A percentile compares a stretch with the other conserved stretches of the same genome.
Evolutionary conservation across 2,329 filamentous ascomycete species (phyloP).

Genomic region (Penicillium sp.): DNA sequence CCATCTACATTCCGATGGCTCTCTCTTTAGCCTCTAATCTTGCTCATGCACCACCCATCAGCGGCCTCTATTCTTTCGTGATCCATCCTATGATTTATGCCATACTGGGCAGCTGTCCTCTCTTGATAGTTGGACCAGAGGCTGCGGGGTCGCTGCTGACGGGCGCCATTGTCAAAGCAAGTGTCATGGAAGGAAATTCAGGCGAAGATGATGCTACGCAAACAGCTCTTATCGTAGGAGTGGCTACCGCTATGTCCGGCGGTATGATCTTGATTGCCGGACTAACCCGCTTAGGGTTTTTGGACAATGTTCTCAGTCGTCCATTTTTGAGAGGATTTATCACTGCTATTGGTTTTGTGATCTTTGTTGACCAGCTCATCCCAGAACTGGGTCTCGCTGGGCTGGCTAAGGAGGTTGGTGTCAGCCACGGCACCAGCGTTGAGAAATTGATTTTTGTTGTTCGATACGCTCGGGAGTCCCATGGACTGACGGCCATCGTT

Average conservation of each 20-base stretch:
- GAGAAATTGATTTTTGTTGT: conserved; percentile 82
- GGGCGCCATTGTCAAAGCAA: conserved; percentile 78
- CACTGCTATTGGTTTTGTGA: conserved; percentile 93
- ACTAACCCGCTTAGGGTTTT: conserved; percentile 78
- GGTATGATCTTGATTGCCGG: conserved; percentile 86
- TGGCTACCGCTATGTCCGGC: conserved; percentile 84
- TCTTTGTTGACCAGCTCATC: conserved; percentile 90
- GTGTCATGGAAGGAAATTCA: conserved; percentile 66
- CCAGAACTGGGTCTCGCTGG: conserved; percentile 78
- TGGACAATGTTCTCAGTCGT: conserved; percentile 89
- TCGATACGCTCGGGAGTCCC: conserved; percentile 63
- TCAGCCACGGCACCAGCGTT: conserved; percentile 79
- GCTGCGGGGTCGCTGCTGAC: conserved; percentile 89
- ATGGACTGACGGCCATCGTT: conserved; percentile 73
- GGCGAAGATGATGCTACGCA: conserved; percentile 65
- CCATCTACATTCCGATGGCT: conserved; percentile 96
- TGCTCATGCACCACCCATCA: conserved; percentile 87
- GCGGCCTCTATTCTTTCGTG: conserved; percentile 90
- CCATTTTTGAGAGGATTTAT: conserved; percentile 95
- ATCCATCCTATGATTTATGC: conserved; percentile 92
- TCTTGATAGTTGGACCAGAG: conserved; percentile 93
- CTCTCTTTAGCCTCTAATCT: conserved; percentile 90
- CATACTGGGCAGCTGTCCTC: conserved; percentile 83
- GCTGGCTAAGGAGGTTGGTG: conserved; percentile 59
- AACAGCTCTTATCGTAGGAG: conserved; percentile 81